Evolutionary conservation across 2,329 filamentous ascomycete genomes (phyloP), one percentile per base, ranked within the genome.

Genomic region (Botrytis sinoallii): DNA sequence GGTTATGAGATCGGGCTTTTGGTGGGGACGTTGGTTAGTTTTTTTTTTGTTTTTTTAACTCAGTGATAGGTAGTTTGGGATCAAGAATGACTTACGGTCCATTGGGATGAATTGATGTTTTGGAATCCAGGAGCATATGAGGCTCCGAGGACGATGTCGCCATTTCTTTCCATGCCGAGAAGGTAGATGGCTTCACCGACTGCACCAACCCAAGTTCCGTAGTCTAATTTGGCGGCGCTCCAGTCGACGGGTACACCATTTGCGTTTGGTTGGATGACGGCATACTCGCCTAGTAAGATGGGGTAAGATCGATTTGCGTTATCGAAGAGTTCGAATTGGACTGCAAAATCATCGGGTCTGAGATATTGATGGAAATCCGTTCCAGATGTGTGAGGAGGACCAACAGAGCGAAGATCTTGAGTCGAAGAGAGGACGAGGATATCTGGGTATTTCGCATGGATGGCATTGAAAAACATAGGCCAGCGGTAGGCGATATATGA

Each of bases 391-490:
- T 40, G 73, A 1, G 65, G 71, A 10, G 68, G 46, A 9, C 72
- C 71, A 12, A 67, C 59, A 8, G 61, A 76, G 6, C 67, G 75
- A 14, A 75, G 72, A 48, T 79, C 78, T 1, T 75, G 75, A 6
- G 78, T 74, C 1, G 78, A 79, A 22, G 83, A 82, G 48, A 87
- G 82, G 73, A 87, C 79, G 3, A 79, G 85, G 32, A 88, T 84
- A 69, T 86, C 79, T 1, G 86, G 79, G 32, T 81, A 80, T 5
- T 57, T 73, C 5, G 70, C 74, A 10, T 74, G 68, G 76, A 88
- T 86, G 25, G 85, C 85, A 44, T 86, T 78, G 77, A 87, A 84
- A 77, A 88, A 87, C 29, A 80, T 79, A 4, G 79, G 75, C 78
- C 87, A 88, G 9, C 87, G 84, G 67, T 81, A 82, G 65, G 80